Evolutionary conservation across 352 stramenopile genomes (phyloP), one percentile per base, ranked within the genome.

Genomic region (Phytophthora sansomeana): DNA sequence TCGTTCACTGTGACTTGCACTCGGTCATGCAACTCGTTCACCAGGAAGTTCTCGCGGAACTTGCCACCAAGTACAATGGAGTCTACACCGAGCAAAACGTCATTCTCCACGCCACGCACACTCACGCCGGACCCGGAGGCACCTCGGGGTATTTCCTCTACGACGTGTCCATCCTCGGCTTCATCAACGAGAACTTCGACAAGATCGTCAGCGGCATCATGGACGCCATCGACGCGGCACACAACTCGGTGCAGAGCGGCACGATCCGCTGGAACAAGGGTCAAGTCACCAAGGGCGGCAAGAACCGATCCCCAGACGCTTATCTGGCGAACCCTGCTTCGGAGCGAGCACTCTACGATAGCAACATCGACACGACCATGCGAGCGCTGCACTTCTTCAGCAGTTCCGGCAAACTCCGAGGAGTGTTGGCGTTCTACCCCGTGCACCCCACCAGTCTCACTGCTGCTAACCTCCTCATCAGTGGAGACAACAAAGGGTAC

Each of bases 381-480:
- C 75, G 85, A 7, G 44, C 87, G 5, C 43, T 95, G 7, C 62
- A 78, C 16, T 88, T 96, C 54, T 59, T 67, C 29, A 67, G 72
- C 19, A 17, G 42, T 3, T 32, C 46, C 0, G 71, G 62, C 17
- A 70, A 51, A 5, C 61, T 81, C 4, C 66, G 89, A 9, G 84
- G 83, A 21, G 62, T 88, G 6, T 39, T 96, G 5, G 88, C 78
- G 11, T 96, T 86, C 44, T 81, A 76, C 46, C 80, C 85, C 2
- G 86, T 95, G 17, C 86, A 96, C 58, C 75, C 80, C 30, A 96
- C 86, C 6, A 91, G 73, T 67, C 72, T 96, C 52, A 93, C 81
- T 26, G 69, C 77, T 35, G 74, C 73, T 9, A 96, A 96, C 62
- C 51, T 63, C 14, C 64, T 96, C 11, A 72, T 95, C 42, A 91